Base-by-base conservation (phyloP, 345 rosid genomes). In the Leavenworthia alabamica region DNA sequence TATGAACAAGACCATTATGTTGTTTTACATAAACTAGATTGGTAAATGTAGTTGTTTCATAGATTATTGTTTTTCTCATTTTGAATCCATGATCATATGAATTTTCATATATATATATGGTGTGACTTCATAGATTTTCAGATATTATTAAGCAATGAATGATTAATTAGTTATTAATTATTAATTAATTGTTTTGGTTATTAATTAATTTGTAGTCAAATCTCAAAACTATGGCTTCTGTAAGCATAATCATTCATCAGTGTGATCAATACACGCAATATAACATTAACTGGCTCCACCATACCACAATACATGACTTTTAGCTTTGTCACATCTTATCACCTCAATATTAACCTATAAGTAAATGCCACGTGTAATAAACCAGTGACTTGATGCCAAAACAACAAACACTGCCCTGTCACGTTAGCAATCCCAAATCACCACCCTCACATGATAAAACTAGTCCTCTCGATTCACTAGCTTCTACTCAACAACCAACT, bases 271-370 rank as follows among this genome's bases (percentile, higher is more conserved):
- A 31, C 64, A 70, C 74, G 59, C 69, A 6, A 61, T 27, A 17
- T 20, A 29, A 45, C 51, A 61, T 58, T 29, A 47, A 39, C 36
- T 12, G 58, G 70, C 0, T n/a, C n/a, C n/a, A n/a, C n/a, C n/a
- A n/a, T n/a, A n/a, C n/a, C n/a, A n/a, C n/a, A n/a, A n/a, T n/a
- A n/a, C n/a, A n/a, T 32, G 59, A 56, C 40, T 40, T 55, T 47
- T 5, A 23, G 58, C 64, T 63, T 12, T 52, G 42, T 62, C 74
- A 70, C 70, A 23, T n/a, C n/a, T n/a, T n/a, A n/a, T n/a, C n/a
- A n/a, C n/a, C 36, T 62, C 58, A 47, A 2, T 2, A 29, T 0
- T 0, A 22, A 37, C 33, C 54, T 37, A 11, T 41, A 39, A 0
- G 0, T 32, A 31, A 4, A 20, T 2, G 47, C 41, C 75, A 64